Evolutionary conservation across 805 yeast genomes (phyloP).

Genomic region (Myxozyma sirexii): DNA sequence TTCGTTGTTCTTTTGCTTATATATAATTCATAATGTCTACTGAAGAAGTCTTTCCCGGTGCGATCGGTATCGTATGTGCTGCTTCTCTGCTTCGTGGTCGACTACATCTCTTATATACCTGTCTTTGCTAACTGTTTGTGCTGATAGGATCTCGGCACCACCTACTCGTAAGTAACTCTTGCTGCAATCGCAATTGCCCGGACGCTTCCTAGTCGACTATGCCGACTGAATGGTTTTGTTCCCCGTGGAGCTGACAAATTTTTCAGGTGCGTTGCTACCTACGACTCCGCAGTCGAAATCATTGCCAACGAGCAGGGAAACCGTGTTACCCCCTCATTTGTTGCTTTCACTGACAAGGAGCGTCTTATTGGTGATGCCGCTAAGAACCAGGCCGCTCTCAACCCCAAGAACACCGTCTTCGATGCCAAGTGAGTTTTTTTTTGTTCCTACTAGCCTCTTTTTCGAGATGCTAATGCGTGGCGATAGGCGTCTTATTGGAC

Average conservation of each 20-base stretch:
- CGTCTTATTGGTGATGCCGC: constrained; percentile 96
- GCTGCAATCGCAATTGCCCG: no score
- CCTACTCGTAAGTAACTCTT: constrained; percentile 35
- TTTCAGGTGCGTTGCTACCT: constrained; percentile 80
- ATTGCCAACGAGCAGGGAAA: constrained; percentile 98
- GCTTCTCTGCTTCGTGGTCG: no score
- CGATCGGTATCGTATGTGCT: constrained; percentile 81
- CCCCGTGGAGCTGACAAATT: neutral
- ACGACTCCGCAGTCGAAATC: constrained; percentile 91
- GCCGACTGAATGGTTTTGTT: no score
- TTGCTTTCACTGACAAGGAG: constrained; percentile 90
- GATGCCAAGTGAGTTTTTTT: constrained; percentile 52
- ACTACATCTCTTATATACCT: no score
- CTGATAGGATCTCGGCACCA: constrained; percentile 37
- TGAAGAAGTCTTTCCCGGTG: constrained; percentile 99
- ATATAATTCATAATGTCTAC: constrained; percentile 22
- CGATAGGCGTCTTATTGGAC: constrained; percentile 93
- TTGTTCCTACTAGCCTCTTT: neutral
- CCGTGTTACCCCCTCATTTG: constrained; percentile 96
- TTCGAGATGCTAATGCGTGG: no score
- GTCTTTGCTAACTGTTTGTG: neutral
- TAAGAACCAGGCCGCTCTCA: constrained; percentile 94
- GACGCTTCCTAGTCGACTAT: no score
- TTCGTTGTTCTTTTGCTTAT: constrained; percentile 8
- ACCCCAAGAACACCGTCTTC: constrained; percentile 87